Conservation (phyloP, 345 rosid genomes). For the Abelmoschus esculentus region DNA sequence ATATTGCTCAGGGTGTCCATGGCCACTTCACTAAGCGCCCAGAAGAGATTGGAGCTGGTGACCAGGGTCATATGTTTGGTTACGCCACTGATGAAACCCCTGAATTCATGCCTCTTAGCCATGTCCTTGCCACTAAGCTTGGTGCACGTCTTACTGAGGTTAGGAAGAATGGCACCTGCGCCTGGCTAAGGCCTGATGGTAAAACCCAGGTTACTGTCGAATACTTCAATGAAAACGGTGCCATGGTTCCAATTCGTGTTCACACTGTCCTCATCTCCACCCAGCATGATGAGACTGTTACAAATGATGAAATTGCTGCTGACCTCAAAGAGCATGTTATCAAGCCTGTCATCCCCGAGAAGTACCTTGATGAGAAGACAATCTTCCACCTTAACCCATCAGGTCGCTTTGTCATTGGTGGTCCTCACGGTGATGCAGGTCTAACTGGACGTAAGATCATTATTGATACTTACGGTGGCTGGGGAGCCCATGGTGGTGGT, state of each 20-base stretch:
- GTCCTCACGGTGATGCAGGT: neutral
- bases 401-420: neutral
- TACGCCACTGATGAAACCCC: neutral
- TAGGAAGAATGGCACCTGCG: neutral
- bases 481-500: neutral
- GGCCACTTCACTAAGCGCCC: neutral
- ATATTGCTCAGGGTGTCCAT: neutral
- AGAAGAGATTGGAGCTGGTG: neutral
- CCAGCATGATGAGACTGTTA: neutral
- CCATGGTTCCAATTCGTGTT: neutral
- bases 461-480: neutral
- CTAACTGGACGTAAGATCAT: neutral
- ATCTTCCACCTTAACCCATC: neutral
- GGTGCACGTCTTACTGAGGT: neutral
- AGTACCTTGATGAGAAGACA: neutral
- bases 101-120: neutral
- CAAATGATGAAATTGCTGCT: neutral
- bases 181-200: neutral
- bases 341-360: neutral
- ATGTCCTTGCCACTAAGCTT: neutral
- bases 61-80: neutral
- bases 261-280: neutral
- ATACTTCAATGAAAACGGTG: neutral
- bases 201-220: neutral
- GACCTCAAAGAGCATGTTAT: neutral